These are phyloP conservation scores for Exophiala bonariae DNA, from an alignment of 2,329 filamentous ascomycete genomes.

Conservation along the genomic window DNA sequence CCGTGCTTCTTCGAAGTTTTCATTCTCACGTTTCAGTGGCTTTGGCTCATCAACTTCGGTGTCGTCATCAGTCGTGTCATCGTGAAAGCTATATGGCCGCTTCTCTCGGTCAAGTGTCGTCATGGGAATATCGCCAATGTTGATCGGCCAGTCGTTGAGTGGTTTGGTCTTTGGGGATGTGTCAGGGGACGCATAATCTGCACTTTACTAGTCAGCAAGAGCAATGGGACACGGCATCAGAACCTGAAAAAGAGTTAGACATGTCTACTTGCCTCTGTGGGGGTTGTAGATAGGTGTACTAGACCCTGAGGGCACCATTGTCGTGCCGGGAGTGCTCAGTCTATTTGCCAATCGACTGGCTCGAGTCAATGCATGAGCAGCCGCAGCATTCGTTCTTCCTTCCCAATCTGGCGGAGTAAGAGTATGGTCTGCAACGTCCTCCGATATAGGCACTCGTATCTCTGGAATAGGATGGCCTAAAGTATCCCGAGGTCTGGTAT, in stretches of 20 bases:
- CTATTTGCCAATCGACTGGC: slow-evolving; percentile 18
- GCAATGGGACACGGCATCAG: not conserved
- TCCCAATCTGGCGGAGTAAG: slow-evolving; percentile 11
- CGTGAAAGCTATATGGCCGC: slow-evolving; percentile 27
- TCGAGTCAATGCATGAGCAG: slow-evolving; percentile 19
- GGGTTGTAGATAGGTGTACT: slow-evolving; percentile 7
- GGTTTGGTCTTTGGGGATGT: slow-evolving; percentile 18
- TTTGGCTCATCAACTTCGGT: slow-evolving; percentile 18
- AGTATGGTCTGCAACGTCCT: slow-evolving; percentile 18
- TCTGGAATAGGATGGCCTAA: slow-evolving; percentile 7
- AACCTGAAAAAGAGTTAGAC: not conserved
- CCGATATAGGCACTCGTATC: slow-evolving; percentile 14
- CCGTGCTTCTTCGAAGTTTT: slow-evolving; percentile 25
- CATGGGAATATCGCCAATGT: slow-evolving; percentile 29
- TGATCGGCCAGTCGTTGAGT: slow-evolving; percentile 21
- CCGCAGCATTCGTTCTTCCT: slow-evolving; percentile 19
- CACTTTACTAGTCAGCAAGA: not conserved
- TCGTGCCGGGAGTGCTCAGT: slow-evolving; percentile 9
- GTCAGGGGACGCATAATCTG: slow-evolving; percentile 14
- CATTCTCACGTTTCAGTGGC: slow-evolving; percentile 16
- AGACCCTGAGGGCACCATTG: not conserved
- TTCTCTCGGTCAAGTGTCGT: slow-evolving; percentile 23
- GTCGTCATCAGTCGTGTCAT: slow-evolving; percentile 28
- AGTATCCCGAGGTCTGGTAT: not conserved
- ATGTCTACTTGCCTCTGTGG: not conserved